phyloP scores from a whole-genome alignment of 2,329 filamentous ascomycete genomes.

The Xenoacremonium recifei region DNA sequence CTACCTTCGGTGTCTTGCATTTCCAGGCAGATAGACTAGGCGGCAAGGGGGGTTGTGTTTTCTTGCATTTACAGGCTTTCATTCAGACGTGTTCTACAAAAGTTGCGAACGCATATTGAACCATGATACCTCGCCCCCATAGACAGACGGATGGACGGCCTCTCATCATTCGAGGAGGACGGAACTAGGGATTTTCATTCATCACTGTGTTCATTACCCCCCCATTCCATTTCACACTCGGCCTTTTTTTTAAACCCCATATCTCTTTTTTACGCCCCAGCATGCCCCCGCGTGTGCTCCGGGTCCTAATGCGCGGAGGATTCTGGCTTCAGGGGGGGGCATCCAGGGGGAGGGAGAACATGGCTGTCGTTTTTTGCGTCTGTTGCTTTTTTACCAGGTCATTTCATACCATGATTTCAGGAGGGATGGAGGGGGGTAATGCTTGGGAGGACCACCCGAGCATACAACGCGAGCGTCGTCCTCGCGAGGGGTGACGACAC shows the following conservation, averaged over 20 bases:
- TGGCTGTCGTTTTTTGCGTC: constrained; percentile 6
- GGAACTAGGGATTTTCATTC: constrained; percentile 29
- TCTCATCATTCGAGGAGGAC: constrained; percentile 31
- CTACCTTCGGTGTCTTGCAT: constrained; percentile 42
- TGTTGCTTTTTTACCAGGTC: constrained; percentile 16
- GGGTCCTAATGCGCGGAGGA: constrained; percentile 28
- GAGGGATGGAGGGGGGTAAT: constrained; percentile 13
- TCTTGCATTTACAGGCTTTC: constrained; percentile 50
- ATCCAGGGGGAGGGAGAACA: constrained; percentile 10
- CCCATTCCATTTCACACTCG: constrained; percentile 18
- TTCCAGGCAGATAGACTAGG: constrained; percentile 53
- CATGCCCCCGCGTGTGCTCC: constrained; percentile 26
- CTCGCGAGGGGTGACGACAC: neutral
- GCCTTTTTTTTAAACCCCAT: no score
- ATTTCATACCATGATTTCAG: constrained; percentile 19
- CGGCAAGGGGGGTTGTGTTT: constrained; percentile 40
- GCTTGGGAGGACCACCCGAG: constrained; percentile 13
- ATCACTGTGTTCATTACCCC: constrained; percentile 30
- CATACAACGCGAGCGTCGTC: constrained; percentile 1
- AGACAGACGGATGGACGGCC: constrained; percentile 40
- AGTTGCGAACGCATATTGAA: constrained; percentile 44
- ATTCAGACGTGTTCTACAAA: constrained; percentile 46
- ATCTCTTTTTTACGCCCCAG: no score
- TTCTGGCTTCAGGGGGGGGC: constrained; percentile 19
- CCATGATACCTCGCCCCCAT: constrained; percentile 52